Base-by-base conservation (phyloP, 2,329 filamentous ascomycete genomes). In the Claviceps paspali region DNA sequence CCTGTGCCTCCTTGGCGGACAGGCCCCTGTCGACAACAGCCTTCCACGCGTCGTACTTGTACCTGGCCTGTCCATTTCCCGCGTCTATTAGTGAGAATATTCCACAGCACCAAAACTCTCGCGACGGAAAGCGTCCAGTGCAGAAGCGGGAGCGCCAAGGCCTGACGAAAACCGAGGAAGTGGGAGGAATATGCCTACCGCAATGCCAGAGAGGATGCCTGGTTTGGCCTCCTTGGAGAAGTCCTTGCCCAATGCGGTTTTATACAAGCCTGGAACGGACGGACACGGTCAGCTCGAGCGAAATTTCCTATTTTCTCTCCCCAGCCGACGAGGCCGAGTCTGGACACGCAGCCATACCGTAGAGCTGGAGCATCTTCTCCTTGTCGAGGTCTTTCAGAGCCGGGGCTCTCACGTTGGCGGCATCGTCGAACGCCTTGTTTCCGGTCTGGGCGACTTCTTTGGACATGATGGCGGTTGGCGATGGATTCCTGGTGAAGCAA, bases 1-100 rank as follows among this genome's bases (percentile, higher is more conserved):
- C 67, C 71, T 92, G 80, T 15, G 86, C 86, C 46, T 76, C 59
- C 45, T 79, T 69, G 43, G 71, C 52, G 43, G 68, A 73, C 47
- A 76, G 55, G 35, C 69, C 73, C 42, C 76, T 68, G 43, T 86
- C 72, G 51, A 74, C 71, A 44, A 76, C 52, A 53, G 76, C 70
- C 15, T 35, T 39, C 24, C 24, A 39, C 6, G 37, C 37, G 8
- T 39, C 21, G 37, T 39, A 35, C 32, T 29, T 39, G 32, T 15
- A 19, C 12, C 22, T 35, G 5, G 18, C 21, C 37, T 36, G 18
- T 2, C 6, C 35, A 30, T n/a, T n/a, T n/a, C 14, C 27, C 27
- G 21, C 27, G 5, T 6, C 4, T n/a, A 27, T 36, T 6, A 36
- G 35, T 21, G n/a, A n/a, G n/a, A n/a, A n/a, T n/a, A n/a, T n/a